These are phyloP conservation scores for Craspedostauros australis DNA, from an alignment of 108 stramenopile species.

Conservation along the genomic window DNA sequence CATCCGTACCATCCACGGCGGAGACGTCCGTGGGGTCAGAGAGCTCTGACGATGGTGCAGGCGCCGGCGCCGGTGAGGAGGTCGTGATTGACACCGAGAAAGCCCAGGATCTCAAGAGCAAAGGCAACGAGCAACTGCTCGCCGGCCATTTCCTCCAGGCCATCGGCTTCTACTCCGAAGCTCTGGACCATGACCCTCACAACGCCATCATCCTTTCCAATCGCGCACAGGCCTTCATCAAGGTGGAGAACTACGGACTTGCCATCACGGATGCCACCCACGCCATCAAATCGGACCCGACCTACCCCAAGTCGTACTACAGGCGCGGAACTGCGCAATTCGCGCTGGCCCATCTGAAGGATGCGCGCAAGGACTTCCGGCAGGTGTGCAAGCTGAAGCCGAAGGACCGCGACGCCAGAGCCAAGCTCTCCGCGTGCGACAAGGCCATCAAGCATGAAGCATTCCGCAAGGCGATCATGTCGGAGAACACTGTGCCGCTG, in stretches of 20 bases:
- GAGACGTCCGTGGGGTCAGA: no score
- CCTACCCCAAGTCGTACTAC: constrained; percentile 96
- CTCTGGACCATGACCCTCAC: constrained; percentile 57
- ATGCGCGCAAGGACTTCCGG: constrained; percentile 89
- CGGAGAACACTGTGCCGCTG: constrained; percentile 74
- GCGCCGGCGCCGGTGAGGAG: no score
- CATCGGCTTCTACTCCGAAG: constrained; percentile 69
- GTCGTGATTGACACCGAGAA: no score
- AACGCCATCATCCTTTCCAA: constrained; percentile 89
- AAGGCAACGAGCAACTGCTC: constrained; percentile 65
- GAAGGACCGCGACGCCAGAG: constrained; percentile 80
- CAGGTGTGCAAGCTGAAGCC: constrained; percentile 74
- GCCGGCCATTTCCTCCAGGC: constrained; percentile 70
- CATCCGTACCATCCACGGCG: no score
- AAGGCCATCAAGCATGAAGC: constrained; percentile 83
- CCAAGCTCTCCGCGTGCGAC: constrained; percentile 84
- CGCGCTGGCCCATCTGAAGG: constrained; percentile 91
- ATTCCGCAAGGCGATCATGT: constrained; percentile 89
- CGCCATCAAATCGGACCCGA: constrained; percentile 83
- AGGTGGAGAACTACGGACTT: constrained; percentile 93
- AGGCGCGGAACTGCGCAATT: constrained; percentile 93
- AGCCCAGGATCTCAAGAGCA: constrained; percentile 61
- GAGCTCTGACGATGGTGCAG: no score
- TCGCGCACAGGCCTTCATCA: constrained; percentile 91
- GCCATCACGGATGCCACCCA: constrained; percentile 90